Evolutionary conservation across 805 yeast species (phyloP), one percentile per base, ranked within the genome.

Genomic region (Candida yuanshanica): DNA sequence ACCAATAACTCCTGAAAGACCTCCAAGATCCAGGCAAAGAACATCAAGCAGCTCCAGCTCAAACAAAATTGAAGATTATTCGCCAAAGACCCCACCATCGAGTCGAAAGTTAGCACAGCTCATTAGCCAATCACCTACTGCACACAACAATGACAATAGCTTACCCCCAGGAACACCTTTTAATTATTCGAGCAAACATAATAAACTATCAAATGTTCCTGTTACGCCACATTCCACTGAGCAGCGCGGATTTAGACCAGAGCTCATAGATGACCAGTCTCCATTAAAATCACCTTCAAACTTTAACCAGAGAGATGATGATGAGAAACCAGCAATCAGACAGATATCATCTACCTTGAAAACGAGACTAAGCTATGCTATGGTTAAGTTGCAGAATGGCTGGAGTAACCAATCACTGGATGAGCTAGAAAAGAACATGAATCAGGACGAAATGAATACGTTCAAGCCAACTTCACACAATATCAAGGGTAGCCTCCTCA

Each of bases 321-420:
- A 47, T 16, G 55, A 50, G 11, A 56, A 51, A 26, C 65, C 65
- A 31, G 70, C 71, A 10, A 66, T 66, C 12, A 56, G 69, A 37
- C 65, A 64, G 36, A 60, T 68, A 16, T 66, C 72, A 1, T 58
- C 64, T 18, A 63, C 62, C 42, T 52, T 68, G 32, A 64, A 63
- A 42, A 64, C 70, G 12, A 54, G 72, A 41, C 49, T 68, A 13
- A 65, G 64, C 41, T 65, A 66, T 49, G 73, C 73, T 2, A 58
- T 64, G 46, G 64, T 66, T 10, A 66, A 66, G 47, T 53, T 63
- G 39, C 66, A 66, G 38, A 44, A 56, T 14, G 61, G 62, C 4
- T 56, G 60, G 61, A 42, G 52, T 10, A 51, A 55, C 37, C 58
- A 58, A 35, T 53, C 58, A 4, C 35, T 57, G 13, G 60, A 54